phyloP scores from a whole-genome alignment of 441 rosid species.

The Breynia disticha region DNA sequence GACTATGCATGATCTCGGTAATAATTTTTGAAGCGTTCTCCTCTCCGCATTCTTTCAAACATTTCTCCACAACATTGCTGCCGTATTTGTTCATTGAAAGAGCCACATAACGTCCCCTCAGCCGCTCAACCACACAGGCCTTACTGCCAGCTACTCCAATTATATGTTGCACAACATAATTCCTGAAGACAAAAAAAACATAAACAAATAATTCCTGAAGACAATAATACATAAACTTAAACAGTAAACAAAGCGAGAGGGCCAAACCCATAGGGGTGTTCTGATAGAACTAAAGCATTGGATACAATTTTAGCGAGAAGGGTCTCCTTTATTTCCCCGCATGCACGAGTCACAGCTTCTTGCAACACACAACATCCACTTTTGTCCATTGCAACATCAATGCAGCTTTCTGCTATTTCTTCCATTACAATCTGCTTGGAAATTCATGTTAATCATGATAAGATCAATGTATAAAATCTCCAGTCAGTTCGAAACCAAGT shows the following conservation, averaged over 20 bases:
- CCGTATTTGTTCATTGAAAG: constrained; percentile 33
- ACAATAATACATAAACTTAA: background rate
- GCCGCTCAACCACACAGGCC: constrained; percentile 13
- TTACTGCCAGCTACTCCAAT: constrained; percentile 15
- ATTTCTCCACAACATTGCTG: constrained; percentile 48
- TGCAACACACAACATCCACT: constrained; percentile 37
- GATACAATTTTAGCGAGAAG: constrained; percentile 15
- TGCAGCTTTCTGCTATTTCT: constrained; percentile 22
- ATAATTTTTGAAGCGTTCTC: constrained; percentile 14
- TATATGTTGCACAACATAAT: constrained; percentile 42
- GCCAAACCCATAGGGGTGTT: constrained; percentile 31
- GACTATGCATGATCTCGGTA: constrained; percentile 22
- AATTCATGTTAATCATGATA: background rate
- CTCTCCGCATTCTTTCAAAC: constrained; percentile 16
- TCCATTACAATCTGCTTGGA: constrained; percentile 20
- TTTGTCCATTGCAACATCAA: constrained; percentile 27
- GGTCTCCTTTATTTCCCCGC: constrained; percentile 15
- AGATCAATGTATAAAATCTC: background rate
- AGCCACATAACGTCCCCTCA: constrained; percentile 17
- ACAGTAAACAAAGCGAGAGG: too few relatives aligned
- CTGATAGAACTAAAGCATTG: constrained; percentile 24
- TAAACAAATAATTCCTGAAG: too few relatives aligned
- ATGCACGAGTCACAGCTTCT: constrained; percentile 11
- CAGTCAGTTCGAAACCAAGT: background rate
- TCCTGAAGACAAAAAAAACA: constrained; percentile 19